Evolutionary conservation across 2,329 filamentous ascomycete species (phyloP).

Genomic region (Claviceps sp.): DNA sequence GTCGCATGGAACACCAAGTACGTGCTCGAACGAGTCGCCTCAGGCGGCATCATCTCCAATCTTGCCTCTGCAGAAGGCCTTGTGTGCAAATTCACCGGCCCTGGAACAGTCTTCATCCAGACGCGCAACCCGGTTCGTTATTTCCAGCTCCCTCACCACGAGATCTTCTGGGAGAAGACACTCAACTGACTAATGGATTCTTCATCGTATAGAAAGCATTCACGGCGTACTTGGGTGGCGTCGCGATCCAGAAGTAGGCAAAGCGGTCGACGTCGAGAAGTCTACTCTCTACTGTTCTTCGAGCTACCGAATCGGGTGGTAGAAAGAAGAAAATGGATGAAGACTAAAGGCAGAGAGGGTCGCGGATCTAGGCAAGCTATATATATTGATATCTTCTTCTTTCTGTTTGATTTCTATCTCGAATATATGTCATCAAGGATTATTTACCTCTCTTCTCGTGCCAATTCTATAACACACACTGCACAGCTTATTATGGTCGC

Average conservation of each 20-base stretch:
- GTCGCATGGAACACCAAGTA: constrained; percentile 98
- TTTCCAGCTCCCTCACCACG: not conserved
- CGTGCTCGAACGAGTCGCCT: constrained; percentile 75
- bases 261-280: too few relatives aligned
- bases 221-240: constrained; percentile 36
- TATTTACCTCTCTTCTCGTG: too few relatives aligned
- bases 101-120: constrained; percentile 84
- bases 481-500: too few relatives aligned
- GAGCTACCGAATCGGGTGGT: too few relatives aligned
- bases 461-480: too few relatives aligned
- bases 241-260: constrained; percentile 21
- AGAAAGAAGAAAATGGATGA: too few relatives aligned
- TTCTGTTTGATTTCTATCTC: not conserved
- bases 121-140: constrained; percentile 60
- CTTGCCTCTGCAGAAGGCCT: constrained; percentile 73
- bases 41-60: constrained; percentile 84
- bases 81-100: constrained; percentile 87
- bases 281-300: too few relatives aligned
- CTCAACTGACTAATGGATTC: not conserved
- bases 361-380: not conserved
- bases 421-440: too few relatives aligned
- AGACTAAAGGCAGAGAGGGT: not conserved
- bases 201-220: constrained; percentile 33
- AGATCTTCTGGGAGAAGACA: not conserved
- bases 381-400: not conserved